These are phyloP conservation scores for Suillus paluster DNA, from an alignment of 768 basidiomycete species.

Conservation along the genomic window DNA sequence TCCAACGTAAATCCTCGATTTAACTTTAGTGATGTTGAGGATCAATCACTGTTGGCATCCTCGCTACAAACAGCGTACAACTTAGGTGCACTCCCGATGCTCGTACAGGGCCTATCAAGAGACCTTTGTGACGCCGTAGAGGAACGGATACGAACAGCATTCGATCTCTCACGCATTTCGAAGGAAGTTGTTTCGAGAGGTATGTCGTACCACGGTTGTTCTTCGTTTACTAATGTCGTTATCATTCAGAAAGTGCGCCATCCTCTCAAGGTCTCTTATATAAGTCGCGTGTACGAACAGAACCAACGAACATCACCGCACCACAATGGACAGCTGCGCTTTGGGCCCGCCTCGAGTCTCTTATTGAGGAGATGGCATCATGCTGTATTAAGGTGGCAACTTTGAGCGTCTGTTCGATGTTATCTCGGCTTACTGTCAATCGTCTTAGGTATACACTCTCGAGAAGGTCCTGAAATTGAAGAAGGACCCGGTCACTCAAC, in stretches of 20 bases:
- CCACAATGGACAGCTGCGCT: constrained; percentile 85
- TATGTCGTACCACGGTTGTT: constrained; percentile 25
- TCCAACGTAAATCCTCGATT: not conserved
- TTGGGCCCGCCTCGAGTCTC: constrained; percentile 78
- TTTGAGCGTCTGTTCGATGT: not conserved
- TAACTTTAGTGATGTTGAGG: constrained; percentile 47
- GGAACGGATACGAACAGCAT: constrained; percentile 76
- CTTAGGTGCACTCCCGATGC: constrained; percentile 78
- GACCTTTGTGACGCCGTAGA: constrained; percentile 87
- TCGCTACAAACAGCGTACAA: constrained; percentile 97
- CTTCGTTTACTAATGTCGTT: not conserved
- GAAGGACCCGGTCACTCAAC: constrained; percentile 77
- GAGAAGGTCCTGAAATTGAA: constrained; percentile 94
- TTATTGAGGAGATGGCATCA: constrained; percentile 88
- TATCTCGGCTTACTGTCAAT: constrained; percentile 2
- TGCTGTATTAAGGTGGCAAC: constrained; percentile 83
- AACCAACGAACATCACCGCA: constrained; percentile 87
- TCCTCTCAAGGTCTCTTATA: constrained; percentile 56
- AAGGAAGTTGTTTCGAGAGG: constrained; percentile 86
- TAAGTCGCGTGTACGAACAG: constrained; percentile 85
- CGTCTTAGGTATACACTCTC: constrained; percentile 84
- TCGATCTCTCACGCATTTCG: constrained; percentile 87
- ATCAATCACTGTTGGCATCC: constrained; percentile 89
- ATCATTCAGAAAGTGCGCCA: constrained; percentile 22
- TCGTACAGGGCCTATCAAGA: constrained; percentile 77